phyloP scores from a whole-genome alignment of 1,139 yeast species.

The Yamadazyma dushanensis region DNA sequence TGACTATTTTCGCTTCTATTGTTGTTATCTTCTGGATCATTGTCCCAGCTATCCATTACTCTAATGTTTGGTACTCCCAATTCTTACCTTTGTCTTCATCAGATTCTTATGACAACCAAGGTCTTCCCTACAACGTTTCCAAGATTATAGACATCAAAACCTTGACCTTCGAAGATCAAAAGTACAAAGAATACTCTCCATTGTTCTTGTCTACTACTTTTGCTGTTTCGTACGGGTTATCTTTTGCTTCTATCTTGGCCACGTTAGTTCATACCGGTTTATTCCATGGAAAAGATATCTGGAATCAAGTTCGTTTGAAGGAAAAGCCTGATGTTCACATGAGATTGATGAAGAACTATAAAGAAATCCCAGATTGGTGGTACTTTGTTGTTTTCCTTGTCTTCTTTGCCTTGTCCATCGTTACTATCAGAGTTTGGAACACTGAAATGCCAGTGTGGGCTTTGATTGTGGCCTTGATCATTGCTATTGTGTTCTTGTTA shows the following conservation, averaged over 20 bases:
- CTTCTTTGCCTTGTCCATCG: slow-evolving; percentile 42
- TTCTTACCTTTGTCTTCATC: slow-evolving; percentile 45
- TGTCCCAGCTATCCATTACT: slow-evolving; percentile 43
- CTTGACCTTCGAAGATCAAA: slow-evolving; percentile 44
- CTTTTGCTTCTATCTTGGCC: slow-evolving; percentile 57
- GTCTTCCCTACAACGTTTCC: slow-evolving; percentile 32
- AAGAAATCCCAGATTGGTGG: slow-evolving; percentile 72
- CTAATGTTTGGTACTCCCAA: slow-evolving; percentile 45
- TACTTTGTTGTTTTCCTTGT: slow-evolving; percentile 45
- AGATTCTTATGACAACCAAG: slow-evolving; percentile 40
- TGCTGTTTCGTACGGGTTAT: slow-evolving; percentile 60
- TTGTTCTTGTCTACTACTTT: slow-evolving; percentile 65
- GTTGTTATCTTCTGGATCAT: slow-evolving; percentile 43
- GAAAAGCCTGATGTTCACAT: slow-evolving; percentile 53
- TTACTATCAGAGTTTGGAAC: slow-evolving; percentile 37
- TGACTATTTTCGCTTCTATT: slow-evolving; percentile 49
- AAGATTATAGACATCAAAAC: slow-evolving; percentile 40
- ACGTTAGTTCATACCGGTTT: slow-evolving; percentile 43
- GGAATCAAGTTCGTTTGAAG: slow-evolving; percentile 35
- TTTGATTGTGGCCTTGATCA: slow-evolving; percentile 38
- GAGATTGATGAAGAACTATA: slow-evolving; percentile 59
- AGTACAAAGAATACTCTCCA: slow-evolving; percentile 49
- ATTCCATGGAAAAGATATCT: slow-evolving; percentile 57
- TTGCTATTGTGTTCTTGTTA: slow-evolving; percentile 40
- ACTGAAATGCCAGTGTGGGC: slow-evolving; percentile 47